These are phyloP conservation scores for Pythium guiyangense DNA, from an alignment of 352 stramenopile species.

Conservation along the genomic window DNA sequence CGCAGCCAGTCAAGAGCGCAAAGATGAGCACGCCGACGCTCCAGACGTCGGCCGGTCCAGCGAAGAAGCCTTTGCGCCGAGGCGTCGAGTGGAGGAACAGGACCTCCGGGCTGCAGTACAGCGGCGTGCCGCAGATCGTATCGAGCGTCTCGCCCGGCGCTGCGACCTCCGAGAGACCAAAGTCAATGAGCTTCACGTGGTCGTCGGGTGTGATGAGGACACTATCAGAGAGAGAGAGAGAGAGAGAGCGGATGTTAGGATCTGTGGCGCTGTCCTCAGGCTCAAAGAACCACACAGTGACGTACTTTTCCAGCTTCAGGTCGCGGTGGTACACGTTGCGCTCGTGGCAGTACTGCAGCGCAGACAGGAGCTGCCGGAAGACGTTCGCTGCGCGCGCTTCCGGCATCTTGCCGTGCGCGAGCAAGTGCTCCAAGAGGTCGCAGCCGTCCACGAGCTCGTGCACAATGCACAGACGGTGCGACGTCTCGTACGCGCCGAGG, in stretches of 20 bases:
- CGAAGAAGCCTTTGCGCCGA: conserved; percentile 41
- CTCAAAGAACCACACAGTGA: neutral
- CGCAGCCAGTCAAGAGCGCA: conserved; percentile 74
- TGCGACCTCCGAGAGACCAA: conserved; percentile 91
- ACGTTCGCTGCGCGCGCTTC: conserved; percentile 50
- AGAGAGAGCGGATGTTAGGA: neutral
- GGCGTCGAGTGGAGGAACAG: conserved; percentile 51
- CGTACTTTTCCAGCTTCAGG: conserved; percentile 94
- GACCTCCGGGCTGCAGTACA: conserved; percentile 82
- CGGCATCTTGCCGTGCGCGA: conserved; percentile 68
- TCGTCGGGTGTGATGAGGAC: conserved; percentile 90
- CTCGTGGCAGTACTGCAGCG: conserved; percentile 90
- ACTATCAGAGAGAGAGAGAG: conserved; percentile 20
- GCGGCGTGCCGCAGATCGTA: conserved; percentile 73
- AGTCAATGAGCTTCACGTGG: conserved; percentile 95
- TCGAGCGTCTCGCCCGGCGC: conserved; percentile 57
- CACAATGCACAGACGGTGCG: conserved; percentile 74
- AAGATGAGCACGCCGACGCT: conserved; percentile 79
- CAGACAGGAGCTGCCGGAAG: conserved; percentile 87
- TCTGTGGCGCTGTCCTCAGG: neutral
- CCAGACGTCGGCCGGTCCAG: conserved; percentile 71
- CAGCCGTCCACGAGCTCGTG: conserved; percentile 72
- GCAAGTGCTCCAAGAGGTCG: conserved; percentile 69
- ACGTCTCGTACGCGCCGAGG: conserved; percentile 69
- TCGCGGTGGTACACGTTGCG: conserved; percentile 92